Evolutionary conservation across 2,329 filamentous ascomycete genomes (phyloP).

Genomic region (Verticillium tricorpus): DNA sequence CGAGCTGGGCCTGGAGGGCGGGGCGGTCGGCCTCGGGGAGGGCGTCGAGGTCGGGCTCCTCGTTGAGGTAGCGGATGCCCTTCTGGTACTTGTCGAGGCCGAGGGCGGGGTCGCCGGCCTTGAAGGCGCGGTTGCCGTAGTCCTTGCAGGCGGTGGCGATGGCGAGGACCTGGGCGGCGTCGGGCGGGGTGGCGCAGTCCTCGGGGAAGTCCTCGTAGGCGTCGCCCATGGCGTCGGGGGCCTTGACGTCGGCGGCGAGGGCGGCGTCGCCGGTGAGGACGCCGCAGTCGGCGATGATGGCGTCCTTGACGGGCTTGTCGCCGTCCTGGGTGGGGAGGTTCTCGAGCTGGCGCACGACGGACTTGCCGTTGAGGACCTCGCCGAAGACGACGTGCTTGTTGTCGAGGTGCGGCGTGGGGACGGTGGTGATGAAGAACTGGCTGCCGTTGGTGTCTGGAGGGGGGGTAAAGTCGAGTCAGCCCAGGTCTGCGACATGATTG

Average conservation of each 20-base stretch:
- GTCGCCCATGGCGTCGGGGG: slow-evolving; percentile 78
- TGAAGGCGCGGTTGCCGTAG: slow-evolving; percentile 90
- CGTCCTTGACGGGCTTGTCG: slow-evolving; percentile 75
- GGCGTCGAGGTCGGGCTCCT: slow-evolving; percentile 70
- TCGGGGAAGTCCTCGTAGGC: slow-evolving; percentile 94
- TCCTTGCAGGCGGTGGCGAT: slow-evolving; percentile 85
- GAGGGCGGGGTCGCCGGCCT: slow-evolving; percentile 63
- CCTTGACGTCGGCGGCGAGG: slow-evolving; percentile 60
- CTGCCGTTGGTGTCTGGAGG: slow-evolving; percentile 80
- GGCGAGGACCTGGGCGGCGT: slow-evolving; percentile 64
- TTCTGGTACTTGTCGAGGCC: slow-evolving; percentile 94
- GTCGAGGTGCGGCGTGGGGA: slow-evolving; percentile 90
- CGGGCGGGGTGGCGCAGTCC: slow-evolving; percentile 63
- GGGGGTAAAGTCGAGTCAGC: slow-evolving; percentile 1
- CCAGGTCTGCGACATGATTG: too few relatives aligned
- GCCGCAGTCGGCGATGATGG: slow-evolving; percentile 77
- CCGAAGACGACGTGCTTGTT: slow-evolving; percentile 97
- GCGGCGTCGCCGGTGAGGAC: slow-evolving; percentile 72
- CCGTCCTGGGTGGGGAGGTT: slow-evolving; percentile 67
- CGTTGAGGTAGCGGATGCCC: slow-evolving; percentile 81
- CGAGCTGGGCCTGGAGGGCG: slow-evolving; percentile 43
- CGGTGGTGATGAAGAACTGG: slow-evolving; percentile 97
- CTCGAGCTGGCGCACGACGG: slow-evolving; percentile 83
- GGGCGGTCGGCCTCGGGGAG: slow-evolving; percentile 64
- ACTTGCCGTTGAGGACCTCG: slow-evolving; percentile 89